Evolutionary conservation across 192 early-diverging fungal species (phyloP).

Genomic region (Mortierella claussenii): DNA sequence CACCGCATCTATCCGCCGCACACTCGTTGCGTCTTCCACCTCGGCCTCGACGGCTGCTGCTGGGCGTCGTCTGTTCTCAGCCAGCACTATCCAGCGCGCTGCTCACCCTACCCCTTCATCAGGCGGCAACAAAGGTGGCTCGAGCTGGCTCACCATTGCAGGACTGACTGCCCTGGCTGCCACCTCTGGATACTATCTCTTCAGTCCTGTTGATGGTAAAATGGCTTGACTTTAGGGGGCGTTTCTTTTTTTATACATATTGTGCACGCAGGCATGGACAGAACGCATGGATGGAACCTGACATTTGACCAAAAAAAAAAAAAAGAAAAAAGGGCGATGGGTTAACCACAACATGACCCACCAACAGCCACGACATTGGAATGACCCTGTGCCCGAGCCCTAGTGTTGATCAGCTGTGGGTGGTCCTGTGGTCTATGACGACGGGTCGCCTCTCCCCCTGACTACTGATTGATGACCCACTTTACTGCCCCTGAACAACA

Average conservation of each 20-base stretch:
- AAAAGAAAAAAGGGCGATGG: too few species aligned
- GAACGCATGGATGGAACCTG: too few species aligned
- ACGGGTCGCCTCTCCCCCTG: too few species aligned
- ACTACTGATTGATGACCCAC: too few species aligned
- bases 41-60: background rate
- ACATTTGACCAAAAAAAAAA: too few species aligned
- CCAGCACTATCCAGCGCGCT: conserved; percentile 26
- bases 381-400: too few species aligned
- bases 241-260: background rate
- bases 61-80: conserved; percentile 31
- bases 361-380: too few species aligned
- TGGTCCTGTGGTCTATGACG: too few species aligned
- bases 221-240: background rate
- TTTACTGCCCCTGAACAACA: too few species aligned
- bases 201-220: conserved; percentile 49
- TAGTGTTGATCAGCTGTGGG: too few species aligned
- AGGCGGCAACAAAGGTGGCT: conserved; percentile 2
- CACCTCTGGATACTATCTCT: conserved; percentile 50
- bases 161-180: conserved; percentile 42
- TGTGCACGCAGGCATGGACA: too few species aligned
- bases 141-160: conserved; percentile 45
- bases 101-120: background rate
- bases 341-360: too few species aligned
- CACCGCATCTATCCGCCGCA: conserved; percentile 17
- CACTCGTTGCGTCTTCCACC: conserved; percentile 3